A percentile compares a stretch with the other conserved stretches of the same genome.
Evolutionary conservation across 805 yeast genomes (phyloP).

Genomic region (Lachancea sp.): DNA sequence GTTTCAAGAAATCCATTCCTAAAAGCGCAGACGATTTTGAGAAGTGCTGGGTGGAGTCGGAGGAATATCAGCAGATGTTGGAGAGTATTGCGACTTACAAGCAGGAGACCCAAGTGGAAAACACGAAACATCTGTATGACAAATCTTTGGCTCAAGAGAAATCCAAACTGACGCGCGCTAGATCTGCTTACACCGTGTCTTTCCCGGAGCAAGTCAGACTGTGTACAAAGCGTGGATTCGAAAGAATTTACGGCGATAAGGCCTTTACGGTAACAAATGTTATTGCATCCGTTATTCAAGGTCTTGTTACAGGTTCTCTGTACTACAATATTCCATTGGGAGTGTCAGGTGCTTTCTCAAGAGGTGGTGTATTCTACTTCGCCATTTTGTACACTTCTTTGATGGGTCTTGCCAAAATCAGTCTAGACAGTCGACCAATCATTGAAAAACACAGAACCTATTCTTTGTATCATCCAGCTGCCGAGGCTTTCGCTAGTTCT

Average conservation of each 20-base stretch:
- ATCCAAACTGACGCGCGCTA: constrained; percentile 18
- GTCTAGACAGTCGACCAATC: constrained; percentile 50
- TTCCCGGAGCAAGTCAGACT: constrained; percentile 43
- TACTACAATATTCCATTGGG: constrained; percentile 45
- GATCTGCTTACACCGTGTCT: constrained; percentile 24
- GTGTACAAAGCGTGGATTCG: constrained; percentile 45
- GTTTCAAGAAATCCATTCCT: constrained; percentile 47
- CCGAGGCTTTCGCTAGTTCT: constrained; percentile 61
- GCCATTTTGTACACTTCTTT: constrained; percentile 47
- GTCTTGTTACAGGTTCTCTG: constrained; percentile 59
- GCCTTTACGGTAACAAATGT: constrained; percentile 37
- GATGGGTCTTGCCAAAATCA: constrained; percentile 43
- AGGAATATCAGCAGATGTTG: constrained; percentile 34
- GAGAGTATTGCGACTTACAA: constrained; percentile 38
- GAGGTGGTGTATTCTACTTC: constrained; percentile 61
- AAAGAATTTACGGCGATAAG: constrained; percentile 51
- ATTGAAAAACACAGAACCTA: constrained; percentile 66
- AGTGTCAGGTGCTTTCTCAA: constrained; percentile 53
- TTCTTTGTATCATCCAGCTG: constrained; percentile 66
- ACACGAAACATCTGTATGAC: constrained; percentile 32
- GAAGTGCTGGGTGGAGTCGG: constrained; percentile 38
- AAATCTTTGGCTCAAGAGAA: constrained; percentile 28
- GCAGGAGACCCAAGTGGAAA: constrained; percentile 23
- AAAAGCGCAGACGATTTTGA: constrained; percentile 51
- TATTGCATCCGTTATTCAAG: constrained; percentile 39